Conservation (phyloP, 2,329 filamentous ascomycete species). For the Trichoderma arundinaceum region DNA sequence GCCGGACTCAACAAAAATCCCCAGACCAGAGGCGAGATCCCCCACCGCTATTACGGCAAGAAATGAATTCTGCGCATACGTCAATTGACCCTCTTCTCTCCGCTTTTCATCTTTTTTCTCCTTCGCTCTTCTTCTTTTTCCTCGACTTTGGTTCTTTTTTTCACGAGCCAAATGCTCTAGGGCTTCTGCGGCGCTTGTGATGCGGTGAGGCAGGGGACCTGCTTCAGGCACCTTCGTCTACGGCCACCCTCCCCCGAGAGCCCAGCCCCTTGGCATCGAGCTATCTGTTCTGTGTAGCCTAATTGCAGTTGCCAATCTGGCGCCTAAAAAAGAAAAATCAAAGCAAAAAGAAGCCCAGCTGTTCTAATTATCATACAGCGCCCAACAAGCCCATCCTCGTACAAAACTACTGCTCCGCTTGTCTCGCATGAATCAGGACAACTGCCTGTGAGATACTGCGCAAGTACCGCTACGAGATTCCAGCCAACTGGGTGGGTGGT, state of each 20-base stretch:
- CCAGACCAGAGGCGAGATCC: not conserved
- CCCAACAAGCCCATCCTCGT: no score
- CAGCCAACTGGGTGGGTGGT: not conserved
- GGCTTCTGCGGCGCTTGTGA: conserved; percentile 4
- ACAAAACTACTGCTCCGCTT: not conserved
- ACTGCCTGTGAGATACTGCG: no score
- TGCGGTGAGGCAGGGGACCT: conserved; percentile 9
- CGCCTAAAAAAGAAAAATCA: not conserved
- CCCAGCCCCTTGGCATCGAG: not conserved
- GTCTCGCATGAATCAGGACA: no score
- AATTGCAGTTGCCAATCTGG: conserved; percentile 11
- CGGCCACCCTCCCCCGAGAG: conserved; percentile 5
- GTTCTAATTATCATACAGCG: no score
- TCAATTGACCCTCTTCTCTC: conserved; percentile 29
- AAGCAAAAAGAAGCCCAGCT: not conserved
- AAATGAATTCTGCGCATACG: conserved; percentile 13
- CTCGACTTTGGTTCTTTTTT: not conserved
- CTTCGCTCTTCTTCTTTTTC: not conserved
- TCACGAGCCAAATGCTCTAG: not conserved
- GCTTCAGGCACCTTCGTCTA: conserved; percentile 14
- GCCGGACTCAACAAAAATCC: not conserved
- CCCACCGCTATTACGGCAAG: conserved; percentile 18
- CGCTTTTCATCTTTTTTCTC: conserved; percentile 5
- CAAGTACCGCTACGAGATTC: no score
- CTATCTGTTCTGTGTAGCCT: conserved; percentile 13